phyloP scores from a whole-genome alignment of 176 grass and related monocot genomes.

The Carex parvula region DNA sequence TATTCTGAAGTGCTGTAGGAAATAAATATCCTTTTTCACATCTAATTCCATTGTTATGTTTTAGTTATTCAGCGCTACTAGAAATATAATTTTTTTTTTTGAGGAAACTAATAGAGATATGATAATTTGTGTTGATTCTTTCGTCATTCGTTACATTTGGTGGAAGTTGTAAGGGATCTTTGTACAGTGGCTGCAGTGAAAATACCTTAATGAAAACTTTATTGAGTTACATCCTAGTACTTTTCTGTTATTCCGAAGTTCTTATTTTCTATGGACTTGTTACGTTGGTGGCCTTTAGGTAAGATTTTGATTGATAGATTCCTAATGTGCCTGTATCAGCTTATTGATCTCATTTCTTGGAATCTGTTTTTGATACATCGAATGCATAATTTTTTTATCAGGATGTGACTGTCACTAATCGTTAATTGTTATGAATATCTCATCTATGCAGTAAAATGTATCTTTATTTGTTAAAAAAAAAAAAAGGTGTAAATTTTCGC shows the following conservation, averaged over 20 bases:
- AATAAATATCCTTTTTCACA: not conserved
- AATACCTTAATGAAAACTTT: not conserved
- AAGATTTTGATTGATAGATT: not conserved
- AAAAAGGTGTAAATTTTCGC: not conserved
- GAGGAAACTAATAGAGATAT: not conserved
- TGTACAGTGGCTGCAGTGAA: constrained; percentile 1
- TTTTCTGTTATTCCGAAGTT: not conserved
- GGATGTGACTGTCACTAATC: not conserved
- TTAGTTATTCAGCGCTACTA: not conserved
- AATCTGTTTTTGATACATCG: not conserved
- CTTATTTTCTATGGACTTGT: not conserved
- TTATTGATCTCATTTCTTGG: not conserved
- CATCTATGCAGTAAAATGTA: not conserved
- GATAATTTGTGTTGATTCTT: constrained; percentile 17
- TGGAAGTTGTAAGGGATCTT: constrained; percentile 9
- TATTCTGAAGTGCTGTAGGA: not conserved
- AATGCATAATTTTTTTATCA: not conserved
- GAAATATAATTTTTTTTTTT: not conserved
- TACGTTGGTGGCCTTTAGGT: not conserved
- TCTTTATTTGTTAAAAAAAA: not conserved
- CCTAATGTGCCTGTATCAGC: not conserved
- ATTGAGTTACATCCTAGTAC: not conserved
- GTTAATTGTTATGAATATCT: not conserved
- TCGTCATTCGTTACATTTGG: constrained; percentile 1
- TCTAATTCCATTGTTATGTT: not conserved